Conservation (phyloP, 441 rosid genomes). For the Pelargonium fulgidum region DNA sequence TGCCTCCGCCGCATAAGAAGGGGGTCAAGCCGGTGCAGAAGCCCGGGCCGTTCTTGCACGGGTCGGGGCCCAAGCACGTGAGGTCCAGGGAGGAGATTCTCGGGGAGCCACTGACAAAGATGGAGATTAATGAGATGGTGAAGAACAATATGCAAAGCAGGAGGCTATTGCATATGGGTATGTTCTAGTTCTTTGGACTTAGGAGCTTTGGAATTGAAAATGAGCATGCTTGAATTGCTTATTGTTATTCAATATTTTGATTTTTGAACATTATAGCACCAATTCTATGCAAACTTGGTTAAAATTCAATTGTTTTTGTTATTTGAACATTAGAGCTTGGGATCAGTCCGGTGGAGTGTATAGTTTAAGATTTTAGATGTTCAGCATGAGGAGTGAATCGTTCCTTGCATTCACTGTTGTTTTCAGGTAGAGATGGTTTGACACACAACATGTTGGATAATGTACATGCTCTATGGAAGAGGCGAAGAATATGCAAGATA, state of each 20-base stretch:
- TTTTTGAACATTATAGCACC: too few relatives aligned
- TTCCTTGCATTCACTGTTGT: not conserved
- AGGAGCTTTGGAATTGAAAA: too few relatives aligned
- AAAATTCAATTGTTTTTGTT: not conserved
- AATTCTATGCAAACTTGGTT: not conserved
- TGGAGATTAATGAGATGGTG: constrained; percentile 63
- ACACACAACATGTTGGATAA: constrained; percentile 94
- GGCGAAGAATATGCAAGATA: constrained; percentile 80
- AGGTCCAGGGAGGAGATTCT: constrained; percentile 64
- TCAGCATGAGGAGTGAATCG: not conserved
- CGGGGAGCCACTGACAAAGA: constrained; percentile 72
- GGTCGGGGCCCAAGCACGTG: constrained; percentile 71
- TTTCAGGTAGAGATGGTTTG: constrained; percentile 88
- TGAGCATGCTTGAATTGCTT: too few relatives aligned
- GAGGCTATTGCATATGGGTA: constrained; percentile 89
- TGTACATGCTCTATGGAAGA: constrained; percentile 84
- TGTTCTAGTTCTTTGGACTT: constrained; percentile 2
- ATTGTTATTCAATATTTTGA: too few relatives aligned
- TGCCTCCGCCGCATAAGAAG: constrained; percentile 73
- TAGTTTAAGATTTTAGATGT: not conserved
- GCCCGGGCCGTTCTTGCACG: constrained; percentile 75
- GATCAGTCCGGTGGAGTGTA: not conserved
- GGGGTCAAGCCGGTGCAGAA: constrained; percentile 80
- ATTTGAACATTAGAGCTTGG: not conserved
- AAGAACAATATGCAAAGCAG: constrained; percentile 46